phyloP scores from a whole-genome alignment of 768 basidiomycete species.

The Xanthoconium purpureum region DNA sequence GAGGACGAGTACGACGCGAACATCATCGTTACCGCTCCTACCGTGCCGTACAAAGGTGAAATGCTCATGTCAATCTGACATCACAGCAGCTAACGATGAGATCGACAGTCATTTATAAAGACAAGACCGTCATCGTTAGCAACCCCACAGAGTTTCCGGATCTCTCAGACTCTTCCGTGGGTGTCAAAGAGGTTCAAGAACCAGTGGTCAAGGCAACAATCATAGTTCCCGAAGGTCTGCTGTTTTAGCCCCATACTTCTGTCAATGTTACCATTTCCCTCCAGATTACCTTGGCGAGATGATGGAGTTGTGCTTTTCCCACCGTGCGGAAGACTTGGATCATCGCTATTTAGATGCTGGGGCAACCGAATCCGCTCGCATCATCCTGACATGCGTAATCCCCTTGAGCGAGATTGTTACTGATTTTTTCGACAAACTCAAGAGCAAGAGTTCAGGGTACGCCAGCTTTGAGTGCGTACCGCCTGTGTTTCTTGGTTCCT shows the following conservation, averaged over 20 bases:
- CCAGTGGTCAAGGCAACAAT: slow-evolving; percentile 93
- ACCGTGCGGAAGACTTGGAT: slow-evolving; percentile 80
- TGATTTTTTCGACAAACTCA: slow-evolving; percentile 92
- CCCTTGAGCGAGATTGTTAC: slow-evolving; percentile 93
- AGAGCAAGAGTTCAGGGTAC: slow-evolving; percentile 88
- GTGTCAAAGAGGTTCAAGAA: slow-evolving; percentile 79
- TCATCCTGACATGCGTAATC: slow-evolving; percentile 79
- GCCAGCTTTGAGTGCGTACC: slow-evolving; percentile 82
- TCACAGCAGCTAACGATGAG: neutral
- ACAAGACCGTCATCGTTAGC: slow-evolving; percentile 64
- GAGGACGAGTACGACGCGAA: slow-evolving; percentile 97
- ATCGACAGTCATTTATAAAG: slow-evolving; percentile 66
- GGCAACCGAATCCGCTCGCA: slow-evolving; percentile 44
- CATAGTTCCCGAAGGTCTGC: slow-evolving; percentile 85
- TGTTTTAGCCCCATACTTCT: neutral
- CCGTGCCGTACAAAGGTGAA: slow-evolving; percentile 86
- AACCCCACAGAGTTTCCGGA: slow-evolving; percentile 98
- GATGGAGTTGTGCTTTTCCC: slow-evolving; percentile 90
- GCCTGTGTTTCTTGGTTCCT: neutral
- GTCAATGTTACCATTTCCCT: neutral
- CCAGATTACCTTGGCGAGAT: slow-evolving; percentile 91
- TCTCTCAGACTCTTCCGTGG: slow-evolving; percentile 51
- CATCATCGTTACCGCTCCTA: slow-evolving; percentile 93
- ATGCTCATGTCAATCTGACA: neutral
- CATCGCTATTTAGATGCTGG: slow-evolving; percentile 78